Percentiles rank a stretch among this genome's conserved stretches.
Conservation (phyloP, 2,329 filamentous ascomycete genomes). For the Phyllosticta citrichinensis region DNA sequence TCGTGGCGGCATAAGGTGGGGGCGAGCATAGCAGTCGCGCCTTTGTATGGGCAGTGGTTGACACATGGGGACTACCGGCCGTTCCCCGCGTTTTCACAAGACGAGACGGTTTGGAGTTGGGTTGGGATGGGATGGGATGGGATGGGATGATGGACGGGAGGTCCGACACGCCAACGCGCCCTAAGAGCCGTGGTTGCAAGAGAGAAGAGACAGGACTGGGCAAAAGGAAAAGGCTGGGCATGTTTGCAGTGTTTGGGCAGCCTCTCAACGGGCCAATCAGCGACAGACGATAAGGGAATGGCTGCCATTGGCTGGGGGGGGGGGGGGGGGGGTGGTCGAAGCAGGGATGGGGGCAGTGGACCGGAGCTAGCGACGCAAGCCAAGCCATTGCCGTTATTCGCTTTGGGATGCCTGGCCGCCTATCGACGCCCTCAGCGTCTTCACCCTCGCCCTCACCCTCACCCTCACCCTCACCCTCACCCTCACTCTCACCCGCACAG, state of each 20-base stretch:
- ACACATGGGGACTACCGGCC: background rate
- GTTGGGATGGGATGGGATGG: too few relatives aligned
- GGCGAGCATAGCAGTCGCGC: background rate
- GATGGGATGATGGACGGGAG: too few relatives aligned
- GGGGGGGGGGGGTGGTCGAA: too few relatives aligned
- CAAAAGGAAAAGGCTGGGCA: background rate
- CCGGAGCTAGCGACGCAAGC: background rate
- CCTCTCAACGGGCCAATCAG: background rate
- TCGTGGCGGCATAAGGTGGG: background rate
- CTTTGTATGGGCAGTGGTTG: background rate
- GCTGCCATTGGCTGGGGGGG: background rate
- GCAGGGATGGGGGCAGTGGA: background rate
- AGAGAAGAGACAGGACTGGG: too few relatives aligned
- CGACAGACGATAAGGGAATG: background rate
- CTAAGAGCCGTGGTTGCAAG: background rate
- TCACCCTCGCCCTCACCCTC: too few relatives aligned
- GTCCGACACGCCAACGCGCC: background rate
- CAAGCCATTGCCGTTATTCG: background rate
- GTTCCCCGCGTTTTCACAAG: conserved; percentile 7
- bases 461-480: too few relatives aligned
- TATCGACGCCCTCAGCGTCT: background rate
- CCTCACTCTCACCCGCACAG: too few relatives aligned
- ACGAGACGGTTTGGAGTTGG: background rate
- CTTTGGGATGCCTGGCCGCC: background rate
- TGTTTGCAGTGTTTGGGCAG: background rate